These are phyloP conservation scores for Phaeotremella skinneri DNA, from an alignment of 768 basidiomycete species.

Conservation along the genomic window DNA sequence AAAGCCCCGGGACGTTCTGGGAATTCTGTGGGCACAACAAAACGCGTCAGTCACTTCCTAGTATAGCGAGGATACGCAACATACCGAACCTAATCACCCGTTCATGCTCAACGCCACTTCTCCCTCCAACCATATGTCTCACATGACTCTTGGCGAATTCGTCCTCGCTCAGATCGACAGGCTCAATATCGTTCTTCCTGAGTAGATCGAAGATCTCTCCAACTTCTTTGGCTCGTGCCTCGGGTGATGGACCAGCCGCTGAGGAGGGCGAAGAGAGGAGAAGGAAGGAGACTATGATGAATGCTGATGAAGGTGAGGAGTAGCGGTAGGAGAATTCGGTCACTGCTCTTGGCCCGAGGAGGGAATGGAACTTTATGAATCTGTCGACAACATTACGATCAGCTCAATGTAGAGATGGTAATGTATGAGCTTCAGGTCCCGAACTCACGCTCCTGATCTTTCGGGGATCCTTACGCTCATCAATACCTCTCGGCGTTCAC, in stretches of 20 bases:
- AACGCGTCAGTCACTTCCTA: not conserved
- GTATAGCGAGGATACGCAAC: conserved; percentile 42
- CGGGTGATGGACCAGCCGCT: conserved; percentile 54
- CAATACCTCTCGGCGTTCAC: conserved; percentile 90
- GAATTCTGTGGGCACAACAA: conserved; percentile 69
- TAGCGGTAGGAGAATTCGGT: conserved; percentile 97
- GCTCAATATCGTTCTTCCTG: conserved; percentile 70
- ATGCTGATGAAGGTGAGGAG: conserved; percentile 65
- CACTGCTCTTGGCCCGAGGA: conserved; percentile 85
- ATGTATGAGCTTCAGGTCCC: not conserved
- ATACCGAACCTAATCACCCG: conserved; percentile 87
- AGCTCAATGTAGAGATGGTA: conserved; percentile 2
- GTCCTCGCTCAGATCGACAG: conserved; percentile 85
- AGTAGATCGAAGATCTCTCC: conserved; percentile 63
- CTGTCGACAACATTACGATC: too few relatives aligned
- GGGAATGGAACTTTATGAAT: conserved; percentile 78
- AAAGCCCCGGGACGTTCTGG: conserved; percentile 91
- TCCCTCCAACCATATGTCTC: conserved; percentile 91
- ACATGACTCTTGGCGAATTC: conserved; percentile 94
- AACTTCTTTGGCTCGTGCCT: conserved; percentile 51
- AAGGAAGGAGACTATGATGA: conserved; percentile 87
- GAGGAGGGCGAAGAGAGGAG: conserved; percentile 57
- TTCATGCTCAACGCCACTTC: conserved; percentile 72
- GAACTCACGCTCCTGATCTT: conserved; percentile 76
- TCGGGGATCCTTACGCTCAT: conserved; percentile 95